Evolutionary conservation across 75 land plant species (phyloP), one percentile per base, ranked within the genome.

Genomic region (Pinus tabuliformis): DNA sequence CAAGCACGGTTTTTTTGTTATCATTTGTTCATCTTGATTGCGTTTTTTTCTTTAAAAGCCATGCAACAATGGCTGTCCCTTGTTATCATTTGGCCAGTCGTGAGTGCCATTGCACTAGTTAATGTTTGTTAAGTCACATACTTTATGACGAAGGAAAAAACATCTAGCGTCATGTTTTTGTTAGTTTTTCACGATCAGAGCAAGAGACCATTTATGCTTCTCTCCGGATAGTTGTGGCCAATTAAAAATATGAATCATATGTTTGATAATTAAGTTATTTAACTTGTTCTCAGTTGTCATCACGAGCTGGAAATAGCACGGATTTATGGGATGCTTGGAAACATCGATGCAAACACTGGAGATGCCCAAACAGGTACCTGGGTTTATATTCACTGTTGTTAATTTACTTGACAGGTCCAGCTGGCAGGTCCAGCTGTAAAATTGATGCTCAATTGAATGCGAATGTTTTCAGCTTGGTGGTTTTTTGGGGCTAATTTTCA

Each of bases 261-360:
- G n/a, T 61, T 26, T 68, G 16, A 33, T 78, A 21, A 15, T 49
- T 74, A 18, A 58, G 33, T 61, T 77, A 78, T 18, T 62, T 66
- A 21, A 16, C n/a, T 65, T 74, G 16, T 37, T 72, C 82, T 61
- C 90, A 96, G 99, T 81, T 96, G 99, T 66, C 86, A 88, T 74
- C 99, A 96, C 82, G 99, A 96, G 73, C 89, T 96, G 77, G 99
- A 96, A 79, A 86, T 90, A 42, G 91, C 99, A 80, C 89, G 99
- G 76, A 84, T 96, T 30, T 86, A 96, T 92, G 99, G 99, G 26
- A 57, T 93, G 79, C 86, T 95, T 45, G 98, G 98, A 54, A 95
- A 89, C 62, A 87, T 95, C 77, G 98, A 95, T 83, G 98, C 98
- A 33, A 95, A 95, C 83, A 89, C 98, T 72, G 98, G 98, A 14